A percentile compares a stretch with the other conserved stretches of the same genome.
Conservation (phyloP, 2,329 filamentous ascomycete genomes). For the Immersiporthe knoxdaviesiana region DNA sequence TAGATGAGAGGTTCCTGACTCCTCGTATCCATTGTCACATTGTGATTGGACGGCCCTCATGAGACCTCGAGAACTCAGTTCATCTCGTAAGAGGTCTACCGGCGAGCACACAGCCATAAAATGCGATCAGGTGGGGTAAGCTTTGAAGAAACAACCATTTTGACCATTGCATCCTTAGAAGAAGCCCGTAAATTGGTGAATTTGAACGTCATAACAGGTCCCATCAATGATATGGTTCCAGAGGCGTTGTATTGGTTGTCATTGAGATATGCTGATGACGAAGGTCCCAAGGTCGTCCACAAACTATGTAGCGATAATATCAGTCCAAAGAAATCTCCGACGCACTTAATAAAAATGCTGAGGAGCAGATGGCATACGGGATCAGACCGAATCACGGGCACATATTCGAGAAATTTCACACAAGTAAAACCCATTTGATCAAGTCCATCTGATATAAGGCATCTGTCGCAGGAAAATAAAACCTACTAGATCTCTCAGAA, state of each 20-base stretch:
- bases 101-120: slow-evolving; percentile 27
- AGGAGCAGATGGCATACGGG: slow-evolving; percentile 31
- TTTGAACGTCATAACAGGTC: slow-evolving; percentile 23
- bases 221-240: slow-evolving; percentile 27
- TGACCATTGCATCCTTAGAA: slow-evolving; percentile 31
- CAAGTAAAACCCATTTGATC: slow-evolving; percentile 31
- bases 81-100: slow-evolving; percentile 29
- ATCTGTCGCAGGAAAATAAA: too few relatives aligned
- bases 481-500: too few relatives aligned
- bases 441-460: slow-evolving; percentile 19
- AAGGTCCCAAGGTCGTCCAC: slow-evolving; percentile 28
- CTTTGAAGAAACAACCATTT: background rate
- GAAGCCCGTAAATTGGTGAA: slow-evolving; percentile 30
- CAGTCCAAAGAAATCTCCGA: slow-evolving; percentile 29
- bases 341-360: slow-evolving; percentile 15
- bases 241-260: slow-evolving; percentile 26
- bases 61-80: slow-evolving; percentile 30
- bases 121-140: background rate
- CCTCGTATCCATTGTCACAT: slow-evolving; percentile 30
- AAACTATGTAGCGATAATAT: slow-evolving; percentile 31
- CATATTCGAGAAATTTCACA: slow-evolving; percentile 31
- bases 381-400: slow-evolving; percentile 29
- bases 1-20: slow-evolving; percentile 12
- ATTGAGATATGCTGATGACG: slow-evolving; percentile 29
- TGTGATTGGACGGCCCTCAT: too few relatives aligned